These are phyloP conservation scores for Inonotus obliquus DNA, from an alignment of 1,284 basidiomycete species.

Conservation along the genomic window DNA sequence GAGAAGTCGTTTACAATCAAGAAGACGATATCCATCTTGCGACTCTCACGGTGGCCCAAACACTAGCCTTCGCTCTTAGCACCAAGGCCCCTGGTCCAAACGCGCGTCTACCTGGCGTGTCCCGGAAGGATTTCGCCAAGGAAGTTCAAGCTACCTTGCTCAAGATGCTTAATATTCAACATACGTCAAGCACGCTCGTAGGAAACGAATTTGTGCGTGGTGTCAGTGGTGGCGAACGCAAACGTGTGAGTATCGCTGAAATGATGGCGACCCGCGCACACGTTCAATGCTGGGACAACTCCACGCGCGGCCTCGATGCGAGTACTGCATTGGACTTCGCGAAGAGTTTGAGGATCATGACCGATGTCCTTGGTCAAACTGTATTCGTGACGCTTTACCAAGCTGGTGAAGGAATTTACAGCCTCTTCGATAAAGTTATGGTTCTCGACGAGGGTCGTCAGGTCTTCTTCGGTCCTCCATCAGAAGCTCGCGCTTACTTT, in stretches of 20 bases:
- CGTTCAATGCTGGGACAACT: slow-evolving; percentile 82
- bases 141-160: slow-evolving; percentile 61
- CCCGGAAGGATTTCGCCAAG: slow-evolving; percentile 53
- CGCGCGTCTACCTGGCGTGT: slow-evolving; percentile 63
- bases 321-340: slow-evolving; percentile 80
- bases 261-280: slow-evolving; percentile 77
- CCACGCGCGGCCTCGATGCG: slow-evolving; percentile 82
- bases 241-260: slow-evolving; percentile 85
- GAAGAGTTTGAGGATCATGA: slow-evolving; percentile 70
- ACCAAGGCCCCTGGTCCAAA: slow-evolving; percentile 66
- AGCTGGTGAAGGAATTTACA: slow-evolving; percentile 72
- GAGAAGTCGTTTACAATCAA: slow-evolving; percentile 83
- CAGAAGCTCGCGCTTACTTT: slow-evolving; percentile 75
- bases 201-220: slow-evolving; percentile 84
- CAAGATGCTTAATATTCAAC: slow-evolving; percentile 76
- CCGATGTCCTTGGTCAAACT: slow-evolving; percentile 71
- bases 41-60: slow-evolving; percentile 73
- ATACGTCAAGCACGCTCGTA: slow-evolving; percentile 73
- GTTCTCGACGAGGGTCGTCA: slow-evolving; percentile 81
- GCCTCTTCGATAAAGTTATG: slow-evolving; percentile 78
- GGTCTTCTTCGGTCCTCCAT: slow-evolving; percentile 75
- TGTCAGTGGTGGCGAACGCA: slow-evolving; percentile 82
- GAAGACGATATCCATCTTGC: slow-evolving; percentile 79
- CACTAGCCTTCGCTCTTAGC: slow-evolving; percentile 61
- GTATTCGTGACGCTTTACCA: slow-evolving; percentile 84